Evolutionary conservation across 495 filamentous ascomycete species (phyloP).

Genomic region (Trichocladium uniseriatum): DNA sequence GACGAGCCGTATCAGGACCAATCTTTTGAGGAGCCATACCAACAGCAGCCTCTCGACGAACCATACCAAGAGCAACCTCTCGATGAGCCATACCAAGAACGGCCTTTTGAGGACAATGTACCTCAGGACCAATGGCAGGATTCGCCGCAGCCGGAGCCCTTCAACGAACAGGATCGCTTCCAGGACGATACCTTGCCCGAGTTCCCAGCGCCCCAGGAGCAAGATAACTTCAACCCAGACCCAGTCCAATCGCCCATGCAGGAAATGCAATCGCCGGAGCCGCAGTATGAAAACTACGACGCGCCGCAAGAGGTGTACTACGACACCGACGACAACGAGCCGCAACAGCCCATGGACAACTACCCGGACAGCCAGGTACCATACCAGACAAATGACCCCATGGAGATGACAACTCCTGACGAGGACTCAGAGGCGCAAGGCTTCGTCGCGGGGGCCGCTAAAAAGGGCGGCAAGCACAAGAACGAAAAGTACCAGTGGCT

Average conservation of each 20-base stretch:
- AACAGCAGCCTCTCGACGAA: background rate
- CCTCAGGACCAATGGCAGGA: too few relatives aligned
- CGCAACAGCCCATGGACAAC: background rate
- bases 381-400: constrained; percentile 4
- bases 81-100: background rate
- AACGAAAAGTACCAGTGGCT: constrained; percentile 10
- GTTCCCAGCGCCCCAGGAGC: background rate
- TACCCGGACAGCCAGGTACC: background rate
- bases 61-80: background rate
- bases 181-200: background rate
- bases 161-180: background rate
- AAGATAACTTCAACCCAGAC: background rate
- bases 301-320: background rate
- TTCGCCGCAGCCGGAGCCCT: too few relatives aligned
- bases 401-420: background rate
- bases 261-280: background rate
- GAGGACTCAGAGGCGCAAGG: background rate
- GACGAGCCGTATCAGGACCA: too few relatives aligned
- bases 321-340: background rate
- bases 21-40: background rate
- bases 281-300: background rate
- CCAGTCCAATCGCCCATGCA: background rate
- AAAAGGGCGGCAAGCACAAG: background rate
- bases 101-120: background rate
- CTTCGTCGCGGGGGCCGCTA: background rate